Conservation (phyloP, 108 stramenopile genomes). For the Pseudonitzschia multistriata region DNA sequence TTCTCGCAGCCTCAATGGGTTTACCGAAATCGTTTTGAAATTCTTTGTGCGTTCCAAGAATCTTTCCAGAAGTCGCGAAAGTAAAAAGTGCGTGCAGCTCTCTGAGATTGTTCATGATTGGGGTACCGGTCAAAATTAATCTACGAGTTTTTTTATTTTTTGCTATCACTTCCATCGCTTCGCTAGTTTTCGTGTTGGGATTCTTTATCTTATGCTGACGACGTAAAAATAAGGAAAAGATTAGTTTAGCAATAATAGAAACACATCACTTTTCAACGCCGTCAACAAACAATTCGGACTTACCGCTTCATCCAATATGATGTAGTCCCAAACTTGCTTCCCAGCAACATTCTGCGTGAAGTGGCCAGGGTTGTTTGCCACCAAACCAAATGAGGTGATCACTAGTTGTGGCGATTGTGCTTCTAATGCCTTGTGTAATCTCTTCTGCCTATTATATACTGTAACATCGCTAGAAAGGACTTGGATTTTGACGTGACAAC, state of each 20-base stretch:
- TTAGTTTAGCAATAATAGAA: background rate
- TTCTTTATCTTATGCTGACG: slow-evolving; percentile 87
- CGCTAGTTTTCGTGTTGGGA: slow-evolving; percentile 65
- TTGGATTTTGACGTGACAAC: slow-evolving; percentile 39
- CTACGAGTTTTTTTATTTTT: slow-evolving; percentile 53
- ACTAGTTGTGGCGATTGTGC: slow-evolving; percentile 52
- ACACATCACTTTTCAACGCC: too few species aligned
- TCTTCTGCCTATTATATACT: slow-evolving; percentile 33
- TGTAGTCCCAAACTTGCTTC: slow-evolving; percentile 80
- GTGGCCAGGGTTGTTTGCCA: slow-evolving; percentile 17
- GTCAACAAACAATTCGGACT: background rate
- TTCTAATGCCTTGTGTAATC: slow-evolving; percentile 54
- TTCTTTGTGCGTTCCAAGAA: slow-evolving; percentile 48
- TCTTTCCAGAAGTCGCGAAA: slow-evolving; percentile 72
- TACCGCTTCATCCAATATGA: slow-evolving; percentile 92
- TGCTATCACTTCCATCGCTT: slow-evolving; percentile 57
- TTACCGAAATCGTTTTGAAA: slow-evolving; percentile 65
- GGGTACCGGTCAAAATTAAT: slow-evolving; percentile 91
- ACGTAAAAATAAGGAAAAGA: background rate
- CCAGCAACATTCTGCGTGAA: slow-evolving; percentile 7
- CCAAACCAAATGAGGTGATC: slow-evolving; percentile 79
- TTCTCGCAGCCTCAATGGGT: slow-evolving; percentile 79
- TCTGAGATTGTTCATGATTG: slow-evolving; percentile 89
- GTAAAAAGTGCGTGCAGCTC: slow-evolving; percentile 95
- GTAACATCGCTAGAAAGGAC: slow-evolving; percentile 56